Evolutionary conservation across 1,284 basidiomycete species (phyloP).

Genomic region (Lentinula novae-zelandiae): DNA sequence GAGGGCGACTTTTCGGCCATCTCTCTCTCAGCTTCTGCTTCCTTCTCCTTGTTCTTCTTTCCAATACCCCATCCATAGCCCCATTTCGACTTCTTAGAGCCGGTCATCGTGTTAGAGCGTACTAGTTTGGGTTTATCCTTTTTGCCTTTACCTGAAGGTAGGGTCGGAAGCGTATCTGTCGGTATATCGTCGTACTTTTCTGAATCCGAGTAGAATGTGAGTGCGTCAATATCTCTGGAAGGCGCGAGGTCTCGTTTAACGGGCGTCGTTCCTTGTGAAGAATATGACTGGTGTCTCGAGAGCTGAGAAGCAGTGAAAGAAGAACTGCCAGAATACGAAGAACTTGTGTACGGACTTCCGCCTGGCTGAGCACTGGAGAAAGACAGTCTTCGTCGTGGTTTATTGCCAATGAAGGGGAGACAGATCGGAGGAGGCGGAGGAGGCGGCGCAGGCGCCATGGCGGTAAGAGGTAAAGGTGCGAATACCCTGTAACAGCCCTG

Average conservation of each 20-base stretch:
- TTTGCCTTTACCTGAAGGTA: conserved; percentile 10
- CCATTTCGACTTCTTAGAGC: conserved; percentile 44
- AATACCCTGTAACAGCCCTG: neutral
- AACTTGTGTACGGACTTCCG: conserved; percentile 17
- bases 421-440: conserved; percentile 56
- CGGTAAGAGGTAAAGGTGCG: conserved; percentile 6
- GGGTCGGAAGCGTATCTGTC: conserved; percentile 12
- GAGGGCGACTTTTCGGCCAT: conserved; percentile 27
- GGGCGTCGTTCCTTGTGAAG: conserved; percentile 4
- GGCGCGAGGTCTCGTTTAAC: neutral
- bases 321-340: conserved; percentile 13
- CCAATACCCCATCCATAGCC: conserved; percentile 71
- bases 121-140: conserved; percentile 36
- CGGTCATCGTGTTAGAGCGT: conserved; percentile 53
- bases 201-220: conserved; percentile 55
- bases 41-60: conserved; percentile 49
- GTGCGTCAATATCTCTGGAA: conserved; percentile 11
- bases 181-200: conserved; percentile 49
- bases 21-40: conserved; percentile 37
- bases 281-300: conserved; percentile 11
- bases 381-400: conserved; percentile 39
- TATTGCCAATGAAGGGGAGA: conserved; percentile 47
- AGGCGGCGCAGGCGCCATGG: conserved; percentile 29
- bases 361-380: conserved; percentile 32
- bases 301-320: neutral